Base-by-base conservation (phyloP, 2,329 filamentous ascomycete species). In the Scedosporium minutisporum region DNA sequence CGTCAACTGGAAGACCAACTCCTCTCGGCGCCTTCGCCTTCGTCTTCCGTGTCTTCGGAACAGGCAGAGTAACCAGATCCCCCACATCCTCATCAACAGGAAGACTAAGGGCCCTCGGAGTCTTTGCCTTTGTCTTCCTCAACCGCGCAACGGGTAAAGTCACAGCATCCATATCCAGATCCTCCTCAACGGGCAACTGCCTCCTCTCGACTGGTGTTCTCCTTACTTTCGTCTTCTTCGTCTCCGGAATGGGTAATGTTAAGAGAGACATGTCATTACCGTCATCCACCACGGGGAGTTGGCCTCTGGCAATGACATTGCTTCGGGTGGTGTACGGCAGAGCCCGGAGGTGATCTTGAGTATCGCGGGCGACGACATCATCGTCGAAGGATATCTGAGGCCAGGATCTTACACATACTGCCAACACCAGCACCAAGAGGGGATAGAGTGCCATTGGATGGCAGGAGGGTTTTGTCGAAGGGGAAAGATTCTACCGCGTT, bases 71-170 rank as follows among this genome's bases (percentile, higher is more conserved):
- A 10, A 61, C 60, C 9, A 58, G 21, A 33, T 58, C 41, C 10
- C 38, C 58, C 18, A 58, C 51, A 33, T 48, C 53, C 21, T 44
- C 44, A 18, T 57, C 61, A 33, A 25, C 62, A 33, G 61, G 58
- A 18, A 62, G 60, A 18, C 57, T 55, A 4, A 58, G 55, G 3
- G 14, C 55, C 16, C 60, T 44, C 12, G 25, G 38, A 3, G 48
- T 21, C 38, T 61, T 61, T 14, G 59, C 60, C 57, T 62, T 62
- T 27, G 64, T 25, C 12, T 60, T 58, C 12, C 61, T 58, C 18
- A 63, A 63, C 60, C 46, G 57, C 12, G 38, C 58, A 12, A 64
- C 63, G 4, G 64, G 65, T 3, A 64, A 62, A 2, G 64, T 64
- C 9, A 64, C 51, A 4, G 57, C 61, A 6, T 62, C 53, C 27